A percentile compares a stretch with the other conserved stretches of the same genome.
Evolutionary conservation across 1,284 basidiomycete genomes (phyloP).

Genomic region (Cryptococcus floricola): DNA sequence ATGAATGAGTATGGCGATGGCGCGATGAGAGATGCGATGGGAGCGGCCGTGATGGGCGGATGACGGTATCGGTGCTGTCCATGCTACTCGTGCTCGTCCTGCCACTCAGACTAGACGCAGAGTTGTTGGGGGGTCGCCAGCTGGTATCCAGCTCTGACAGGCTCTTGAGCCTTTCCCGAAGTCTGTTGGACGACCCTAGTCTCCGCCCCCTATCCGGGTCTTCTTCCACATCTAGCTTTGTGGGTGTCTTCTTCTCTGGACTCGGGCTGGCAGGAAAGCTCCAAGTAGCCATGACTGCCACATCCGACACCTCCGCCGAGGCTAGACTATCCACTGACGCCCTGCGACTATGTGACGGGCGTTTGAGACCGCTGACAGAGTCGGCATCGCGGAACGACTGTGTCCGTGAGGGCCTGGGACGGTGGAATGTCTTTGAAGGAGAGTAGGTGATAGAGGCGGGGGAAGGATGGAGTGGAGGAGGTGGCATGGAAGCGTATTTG

Average conservation of each 20-base stretch:
- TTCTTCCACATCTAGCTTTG: background rate
- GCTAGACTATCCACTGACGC: slow-evolving; percentile 11
- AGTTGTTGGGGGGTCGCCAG: background rate
- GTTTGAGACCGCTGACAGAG: background rate
- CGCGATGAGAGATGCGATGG: slow-evolving; percentile 11
- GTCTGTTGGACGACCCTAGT: slow-evolving; percentile 7
- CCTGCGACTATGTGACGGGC: slow-evolving; percentile 4
- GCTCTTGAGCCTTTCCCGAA: slow-evolving; percentile 15
- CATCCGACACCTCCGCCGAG: slow-evolving; percentile 15
- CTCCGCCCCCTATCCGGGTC: background rate
- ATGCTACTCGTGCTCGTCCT: background rate
- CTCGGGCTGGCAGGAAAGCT: slow-evolving; percentile 11
- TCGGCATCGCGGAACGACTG: slow-evolving; percentile 9
- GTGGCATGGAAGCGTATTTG: background rate
- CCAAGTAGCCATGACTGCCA: slow-evolving; percentile 23
- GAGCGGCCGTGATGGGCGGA: slow-evolving; percentile 10
- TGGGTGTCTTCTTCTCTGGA: background rate
- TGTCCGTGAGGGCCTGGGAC: slow-evolving; percentile 6
- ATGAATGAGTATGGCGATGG: slow-evolving; percentile 20
- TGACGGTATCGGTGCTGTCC: background rate
- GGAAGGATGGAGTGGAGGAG: background rate
- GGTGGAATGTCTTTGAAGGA: background rate
- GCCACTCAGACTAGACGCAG: slow-evolving; percentile 1
- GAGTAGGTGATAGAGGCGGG: background rate
- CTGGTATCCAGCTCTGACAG: slow-evolving; percentile 17